Evolutionary conservation across 331 rosid species (phyloP).

Genomic region (Malus hybrid): DNA sequence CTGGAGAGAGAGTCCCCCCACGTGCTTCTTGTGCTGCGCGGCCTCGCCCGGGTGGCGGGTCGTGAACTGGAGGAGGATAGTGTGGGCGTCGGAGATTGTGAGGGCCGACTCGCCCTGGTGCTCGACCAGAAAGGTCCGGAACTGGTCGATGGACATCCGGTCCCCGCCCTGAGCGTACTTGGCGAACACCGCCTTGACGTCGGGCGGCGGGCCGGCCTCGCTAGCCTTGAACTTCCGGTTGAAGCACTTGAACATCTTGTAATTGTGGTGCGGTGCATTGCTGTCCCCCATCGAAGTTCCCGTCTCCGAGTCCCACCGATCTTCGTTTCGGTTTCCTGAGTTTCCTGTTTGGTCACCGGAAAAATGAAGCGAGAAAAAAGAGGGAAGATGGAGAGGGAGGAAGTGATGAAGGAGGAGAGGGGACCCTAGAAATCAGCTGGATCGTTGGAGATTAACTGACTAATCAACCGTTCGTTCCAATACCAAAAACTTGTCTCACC

Average conservation of each 20-base stretch:
- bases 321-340: background rate
- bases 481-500: background rate
- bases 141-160: slow-evolving; percentile 29
- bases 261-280: slow-evolving; percentile 13
- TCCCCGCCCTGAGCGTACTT: slow-evolving; percentile 23
- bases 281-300: background rate
- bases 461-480: background rate
- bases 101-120: slow-evolving; percentile 24
- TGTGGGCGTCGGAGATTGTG: slow-evolving; percentile 16
- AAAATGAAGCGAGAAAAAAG: too few relatives aligned
- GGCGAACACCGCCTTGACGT: slow-evolving; percentile 28
- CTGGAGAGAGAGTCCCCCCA: slow-evolving; percentile 17
- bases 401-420: background rate
- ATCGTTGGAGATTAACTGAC: background rate
- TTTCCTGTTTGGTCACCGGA: too few relatives aligned
- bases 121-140: slow-evolving; percentile 32
- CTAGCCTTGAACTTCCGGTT: slow-evolving; percentile 34
- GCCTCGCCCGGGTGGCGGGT: background rate
- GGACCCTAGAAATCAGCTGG: slow-evolving; percentile 1
- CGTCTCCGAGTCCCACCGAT: background rate
- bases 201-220: slow-evolving; percentile 32
- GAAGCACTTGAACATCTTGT: slow-evolving; percentile 44
- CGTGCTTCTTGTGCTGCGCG: background rate
- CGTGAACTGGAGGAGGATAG: slow-evolving; percentile 12
- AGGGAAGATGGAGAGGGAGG: background rate